These are phyloP conservation scores for Mycena belliarum DNA, from an alignment of 768 basidiomycete genomes.

Conservation along the genomic window DNA sequence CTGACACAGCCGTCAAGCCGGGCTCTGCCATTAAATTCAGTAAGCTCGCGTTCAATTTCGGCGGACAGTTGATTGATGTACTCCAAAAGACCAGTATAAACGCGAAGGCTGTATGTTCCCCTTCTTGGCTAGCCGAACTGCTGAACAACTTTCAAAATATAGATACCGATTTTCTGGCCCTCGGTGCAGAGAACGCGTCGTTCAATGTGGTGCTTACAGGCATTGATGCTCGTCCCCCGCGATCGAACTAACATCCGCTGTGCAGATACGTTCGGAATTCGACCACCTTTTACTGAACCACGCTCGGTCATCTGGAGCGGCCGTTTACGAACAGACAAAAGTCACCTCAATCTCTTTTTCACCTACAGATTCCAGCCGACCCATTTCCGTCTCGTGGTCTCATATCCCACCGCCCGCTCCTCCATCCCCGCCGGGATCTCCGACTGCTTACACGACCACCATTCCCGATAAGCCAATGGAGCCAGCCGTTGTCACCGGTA, in stretches of 20 bases:
- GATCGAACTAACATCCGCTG: background rate
- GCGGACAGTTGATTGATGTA: background rate
- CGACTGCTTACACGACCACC: slow-evolving; percentile 28
- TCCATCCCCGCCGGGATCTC: slow-evolving; percentile 43
- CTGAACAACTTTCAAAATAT: too few species aligned
- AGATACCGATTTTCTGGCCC: slow-evolving; percentile 64
- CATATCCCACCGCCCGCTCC: slow-evolving; percentile 44
- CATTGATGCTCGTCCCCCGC: background rate
- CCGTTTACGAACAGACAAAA: slow-evolving; percentile 55
- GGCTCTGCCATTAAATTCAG: slow-evolving; percentile 65
- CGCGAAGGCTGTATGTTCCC: slow-evolving; percentile 58
- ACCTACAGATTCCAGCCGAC: slow-evolving; percentile 37
- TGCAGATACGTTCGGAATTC: slow-evolving; percentile 59
- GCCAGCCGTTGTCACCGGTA: slow-evolving; percentile 37
- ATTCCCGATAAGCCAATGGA: slow-evolving; percentile 8
- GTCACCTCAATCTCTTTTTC: slow-evolving; percentile 51
- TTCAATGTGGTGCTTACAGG: slow-evolving; percentile 61
- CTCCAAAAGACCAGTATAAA: slow-evolving; percentile 46
- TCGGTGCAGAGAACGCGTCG: slow-evolving; percentile 54
- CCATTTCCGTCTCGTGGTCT: slow-evolving; percentile 56
- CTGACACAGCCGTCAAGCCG: slow-evolving; percentile 37
- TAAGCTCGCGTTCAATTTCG: slow-evolving; percentile 10
- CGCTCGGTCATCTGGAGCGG: slow-evolving; percentile 50
- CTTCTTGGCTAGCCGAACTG: too few species aligned
- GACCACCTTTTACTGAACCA: slow-evolving; percentile 60